Conservation (phyloP, 805 yeast species). For the Saccharomycopsis olivae region DNA sequence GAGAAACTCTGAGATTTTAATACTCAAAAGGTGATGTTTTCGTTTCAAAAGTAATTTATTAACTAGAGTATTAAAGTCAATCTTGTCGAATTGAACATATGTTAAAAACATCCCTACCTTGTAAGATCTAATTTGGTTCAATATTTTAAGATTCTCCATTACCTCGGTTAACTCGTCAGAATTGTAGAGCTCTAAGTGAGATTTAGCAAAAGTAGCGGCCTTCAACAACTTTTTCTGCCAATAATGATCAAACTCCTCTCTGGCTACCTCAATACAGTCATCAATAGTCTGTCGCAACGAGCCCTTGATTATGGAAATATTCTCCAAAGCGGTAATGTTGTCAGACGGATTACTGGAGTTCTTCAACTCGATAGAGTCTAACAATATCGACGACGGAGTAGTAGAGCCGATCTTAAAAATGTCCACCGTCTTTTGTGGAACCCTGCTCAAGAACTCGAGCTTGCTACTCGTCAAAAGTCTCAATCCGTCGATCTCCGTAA, state of each 20-base stretch:
- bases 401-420: slow-evolving; percentile 78
- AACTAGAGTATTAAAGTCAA: slow-evolving; percentile 44
- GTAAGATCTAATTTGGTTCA: slow-evolving; percentile 56
- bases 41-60: slow-evolving; percentile 43
- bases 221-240: slow-evolving; percentile 73
- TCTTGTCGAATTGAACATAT: slow-evolving; percentile 33
- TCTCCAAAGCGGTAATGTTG: slow-evolving; percentile 18
- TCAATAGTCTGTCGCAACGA: slow-evolving; percentile 49
- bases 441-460: slow-evolving; percentile 55
- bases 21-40: slow-evolving; percentile 48
- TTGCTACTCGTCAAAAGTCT: slow-evolving; percentile 48
- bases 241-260: slow-evolving; percentile 62
- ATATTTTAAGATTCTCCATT: slow-evolving; percentile 49
- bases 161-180: slow-evolving; percentile 53
- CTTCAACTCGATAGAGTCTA: slow-evolving; percentile 56
- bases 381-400: slow-evolving; percentile 67
- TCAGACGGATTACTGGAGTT: slow-evolving; percentile 15
- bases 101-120: slow-evolving; percentile 67
- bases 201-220: slow-evolving; percentile 84
- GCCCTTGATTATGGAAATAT: slow-evolving; percentile 24
- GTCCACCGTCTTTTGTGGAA: slow-evolving; percentile 43
- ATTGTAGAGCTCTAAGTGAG: slow-evolving; percentile 42
- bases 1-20: slow-evolving; percentile 46
- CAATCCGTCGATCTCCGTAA: slow-evolving; percentile 60
- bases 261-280: slow-evolving; percentile 63